Evolutionary conservation across 495 filamentous ascomycete genomes (phyloP).

Genomic region (Penicillium coffeae): DNA sequence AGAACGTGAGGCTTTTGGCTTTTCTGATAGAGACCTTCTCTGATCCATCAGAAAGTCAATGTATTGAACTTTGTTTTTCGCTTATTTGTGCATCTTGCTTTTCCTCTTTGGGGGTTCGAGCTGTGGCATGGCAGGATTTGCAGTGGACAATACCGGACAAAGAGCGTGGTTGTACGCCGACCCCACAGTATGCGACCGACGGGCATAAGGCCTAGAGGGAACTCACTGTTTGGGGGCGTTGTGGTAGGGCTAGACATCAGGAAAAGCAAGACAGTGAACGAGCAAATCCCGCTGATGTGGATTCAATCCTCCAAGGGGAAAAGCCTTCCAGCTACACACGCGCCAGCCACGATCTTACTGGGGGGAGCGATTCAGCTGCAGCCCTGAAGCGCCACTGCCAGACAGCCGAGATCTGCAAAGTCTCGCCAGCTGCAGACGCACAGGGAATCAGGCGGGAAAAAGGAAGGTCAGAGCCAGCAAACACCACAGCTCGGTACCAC

Average conservation of each 20-base stretch:
- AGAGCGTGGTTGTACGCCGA: background rate
- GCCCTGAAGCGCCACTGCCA: slow-evolving; percentile 28
- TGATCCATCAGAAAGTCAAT: slow-evolving; percentile 11
- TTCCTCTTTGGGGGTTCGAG: background rate
- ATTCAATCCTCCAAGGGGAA: background rate
- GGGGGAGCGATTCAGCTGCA: slow-evolving; percentile 31
- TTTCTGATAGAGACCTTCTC: background rate
- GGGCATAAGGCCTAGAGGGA: background rate
- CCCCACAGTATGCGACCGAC: background rate
- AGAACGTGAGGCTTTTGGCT: background rate
- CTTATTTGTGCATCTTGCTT: background rate
- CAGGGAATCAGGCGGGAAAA: background rate
- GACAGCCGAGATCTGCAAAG: slow-evolving; percentile 8
- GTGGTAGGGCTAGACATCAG: background rate
- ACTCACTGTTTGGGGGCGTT: background rate
- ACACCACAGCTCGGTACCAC: background rate
- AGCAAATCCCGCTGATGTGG: no score
- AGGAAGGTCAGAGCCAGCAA: background rate
- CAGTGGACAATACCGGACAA: background rate
- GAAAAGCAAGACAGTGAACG: background rate
- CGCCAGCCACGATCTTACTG: slow-evolving; percentile 15
- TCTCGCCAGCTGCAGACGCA: background rate
- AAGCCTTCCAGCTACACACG: slow-evolving; percentile 10
- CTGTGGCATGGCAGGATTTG: background rate
- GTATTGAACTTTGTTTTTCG: background rate